These are phyloP conservation scores for Trichoderma cornu-damae DNA, from an alignment of 2,329 filamentous ascomycete genomes.

Conservation along the genomic window DNA sequence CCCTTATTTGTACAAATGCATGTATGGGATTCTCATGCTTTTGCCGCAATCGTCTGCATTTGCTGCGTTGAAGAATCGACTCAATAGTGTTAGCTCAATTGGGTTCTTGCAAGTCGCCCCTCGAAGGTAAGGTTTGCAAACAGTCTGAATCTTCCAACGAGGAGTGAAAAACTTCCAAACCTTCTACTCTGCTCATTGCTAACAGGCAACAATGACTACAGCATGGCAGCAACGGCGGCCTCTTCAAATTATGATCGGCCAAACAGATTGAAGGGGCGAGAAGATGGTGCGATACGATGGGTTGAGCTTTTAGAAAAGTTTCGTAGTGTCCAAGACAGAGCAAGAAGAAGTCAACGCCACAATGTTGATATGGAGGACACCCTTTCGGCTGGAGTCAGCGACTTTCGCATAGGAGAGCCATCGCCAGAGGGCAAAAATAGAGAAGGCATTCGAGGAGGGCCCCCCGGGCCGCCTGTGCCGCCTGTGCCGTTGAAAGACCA, in stretches of 20 bases:
- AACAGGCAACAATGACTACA: slow-evolving; percentile 14
- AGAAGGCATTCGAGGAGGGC: slow-evolving; percentile 34
- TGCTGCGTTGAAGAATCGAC: slow-evolving; percentile 88
- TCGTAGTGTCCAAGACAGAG: slow-evolving; percentile 80
- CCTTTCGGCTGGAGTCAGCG: slow-evolving; percentile 40
- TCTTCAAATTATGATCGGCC: slow-evolving; percentile 62
- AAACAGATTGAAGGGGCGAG: slow-evolving; percentile 73
- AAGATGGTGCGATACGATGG: slow-evolving; percentile 85
- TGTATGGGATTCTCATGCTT: slow-evolving; percentile 95
- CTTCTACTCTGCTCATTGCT: not conserved
- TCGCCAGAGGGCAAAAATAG: slow-evolving; percentile 38
- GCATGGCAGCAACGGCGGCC: slow-evolving; percentile 45
- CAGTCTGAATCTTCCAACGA: not conserved
- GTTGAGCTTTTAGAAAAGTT: slow-evolving; percentile 92
- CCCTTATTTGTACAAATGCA: slow-evolving; percentile 92
- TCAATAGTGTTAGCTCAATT: slow-evolving; percentile 96
- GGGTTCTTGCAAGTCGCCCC: slow-evolving; percentile 84
- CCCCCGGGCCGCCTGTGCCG: slow-evolving; percentile 33
- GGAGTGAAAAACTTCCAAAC: not conserved
- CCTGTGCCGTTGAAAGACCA: slow-evolving; percentile 48
- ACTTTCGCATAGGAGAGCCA: slow-evolving; percentile 40
- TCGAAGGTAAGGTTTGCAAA: slow-evolving; percentile 60
- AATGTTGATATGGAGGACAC: slow-evolving; percentile 48
- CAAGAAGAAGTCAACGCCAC: slow-evolving; percentile 63
- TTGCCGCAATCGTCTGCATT: slow-evolving; percentile 97